Percentiles rank a stretch among this genome's conserved stretches.
Evolutionary conservation across 164 flowering plant genomes (phyloP).

Genomic region (Cinnamomum micranthum): DNA sequence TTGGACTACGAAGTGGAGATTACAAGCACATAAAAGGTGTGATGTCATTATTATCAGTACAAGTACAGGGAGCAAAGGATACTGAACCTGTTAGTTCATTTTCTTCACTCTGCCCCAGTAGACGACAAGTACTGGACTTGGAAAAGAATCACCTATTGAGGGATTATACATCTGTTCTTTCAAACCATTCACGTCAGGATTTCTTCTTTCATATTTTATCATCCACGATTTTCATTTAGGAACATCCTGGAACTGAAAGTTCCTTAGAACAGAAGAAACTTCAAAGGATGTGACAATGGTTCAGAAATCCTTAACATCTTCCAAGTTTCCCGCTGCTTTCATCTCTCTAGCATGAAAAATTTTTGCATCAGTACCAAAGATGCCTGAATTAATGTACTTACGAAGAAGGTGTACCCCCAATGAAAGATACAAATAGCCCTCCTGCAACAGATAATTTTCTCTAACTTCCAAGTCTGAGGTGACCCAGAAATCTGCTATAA

Average conservation of each 20-base stretch:
- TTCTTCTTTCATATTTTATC: not conserved
- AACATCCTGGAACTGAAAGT: constrained; percentile 35
- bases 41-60: no score
- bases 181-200: not conserved
- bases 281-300: constrained; percentile 22
- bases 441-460: constrained; percentile 29
- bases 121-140: constrained; percentile 37
- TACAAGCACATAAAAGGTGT: no score
- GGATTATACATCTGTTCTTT: constrained; percentile 19
- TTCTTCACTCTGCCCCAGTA: constrained; percentile 34
- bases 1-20: no score
- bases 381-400: constrained; percentile 28
- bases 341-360: constrained; percentile 30
- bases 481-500: constrained; percentile 20
- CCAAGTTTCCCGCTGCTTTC: constrained; percentile 43
- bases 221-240: constrained; percentile 29
- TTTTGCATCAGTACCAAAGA: constrained; percentile 17
- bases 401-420: constrained; percentile 39
- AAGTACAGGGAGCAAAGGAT: constrained; percentile 37
- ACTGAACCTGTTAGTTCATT: constrained; percentile 30
- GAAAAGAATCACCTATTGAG: constrained; percentile 52
- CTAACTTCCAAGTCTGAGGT: constrained; percentile 20
- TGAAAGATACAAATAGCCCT: constrained; percentile 26
- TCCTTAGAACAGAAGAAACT: constrained; percentile 20
- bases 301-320: constrained; percentile 43